phyloP scores from a whole-genome alignment of 257 asterid species.

The Primulina huaijiensis region DNA sequence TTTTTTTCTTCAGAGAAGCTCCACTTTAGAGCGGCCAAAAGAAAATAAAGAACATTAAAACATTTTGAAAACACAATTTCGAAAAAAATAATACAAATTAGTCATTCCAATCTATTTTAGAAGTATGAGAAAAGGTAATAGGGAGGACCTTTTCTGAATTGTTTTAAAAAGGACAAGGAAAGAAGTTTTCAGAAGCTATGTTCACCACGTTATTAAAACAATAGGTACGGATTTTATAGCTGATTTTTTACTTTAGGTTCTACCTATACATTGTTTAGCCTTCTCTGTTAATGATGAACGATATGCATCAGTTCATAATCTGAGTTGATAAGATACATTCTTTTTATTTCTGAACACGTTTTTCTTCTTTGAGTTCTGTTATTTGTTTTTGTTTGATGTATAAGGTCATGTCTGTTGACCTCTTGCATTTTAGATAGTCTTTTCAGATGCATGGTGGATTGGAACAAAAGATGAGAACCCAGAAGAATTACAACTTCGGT shows the following conservation, averaged over 20 bases:
- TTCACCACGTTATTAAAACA: not conserved
- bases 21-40: not conserved
- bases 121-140: no score
- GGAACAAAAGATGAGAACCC: constrained; percentile 89
- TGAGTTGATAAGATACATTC: constrained; percentile 14
- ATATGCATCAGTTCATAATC: constrained; percentile 5
- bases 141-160: no score
- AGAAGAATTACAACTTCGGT: constrained; percentile 63
- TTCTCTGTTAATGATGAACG: not conserved
- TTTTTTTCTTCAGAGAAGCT: not conserved
- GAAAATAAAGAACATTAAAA: not conserved
- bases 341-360: constrained; percentile 9
- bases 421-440: constrained; percentile 59
- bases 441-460: constrained; percentile 97
- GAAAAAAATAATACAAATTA: no score
- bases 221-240: not conserved
- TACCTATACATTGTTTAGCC: no score
- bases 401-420: constrained; percentile 10
- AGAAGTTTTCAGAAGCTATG: no score
- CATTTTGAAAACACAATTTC: no score
- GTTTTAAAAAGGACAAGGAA: no score
- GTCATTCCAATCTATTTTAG: no score
- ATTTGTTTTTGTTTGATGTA: constrained; percentile 23
- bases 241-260: not conserved
- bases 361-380: not conserved